Percentiles rank a stretch among this genome's conserved stretches.
These are phyloP conservation scores for Cyberlindnera mississippiensis DNA, from an alignment of 805 yeast genomes.

Conservation along the genomic window DNA sequence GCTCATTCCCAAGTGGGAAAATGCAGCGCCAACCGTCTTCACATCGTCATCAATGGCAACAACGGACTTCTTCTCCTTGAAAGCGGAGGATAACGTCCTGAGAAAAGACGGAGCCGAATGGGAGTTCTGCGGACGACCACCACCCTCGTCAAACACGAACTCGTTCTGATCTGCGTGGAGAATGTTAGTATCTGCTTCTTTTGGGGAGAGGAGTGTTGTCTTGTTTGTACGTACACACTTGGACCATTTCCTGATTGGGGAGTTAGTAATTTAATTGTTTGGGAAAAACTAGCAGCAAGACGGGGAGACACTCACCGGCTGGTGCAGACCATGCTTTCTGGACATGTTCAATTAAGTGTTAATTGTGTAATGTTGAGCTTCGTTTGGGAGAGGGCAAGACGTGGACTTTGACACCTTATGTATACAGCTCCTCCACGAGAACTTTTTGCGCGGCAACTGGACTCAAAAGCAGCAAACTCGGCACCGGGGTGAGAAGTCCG, in stretches of 20 bases:
- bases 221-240: constrained; percentile 26
- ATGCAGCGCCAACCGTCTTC: constrained; percentile 51
- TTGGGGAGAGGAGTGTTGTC: background rate
- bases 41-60: constrained; percentile 30
- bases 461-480: background rate
- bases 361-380: too few relatives aligned
- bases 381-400: too few relatives aligned
- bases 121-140: constrained; percentile 63
- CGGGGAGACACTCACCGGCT: background rate
- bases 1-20: constrained; percentile 48
- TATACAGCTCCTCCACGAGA: background rate
- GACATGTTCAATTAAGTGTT: background rate
- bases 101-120: constrained; percentile 33
- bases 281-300: too few relatives aligned
- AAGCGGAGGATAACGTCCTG: constrained; percentile 24
- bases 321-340: background rate
- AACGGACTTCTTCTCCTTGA: constrained; percentile 29
- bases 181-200: constrained; percentile 1
- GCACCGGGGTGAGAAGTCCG: too few relatives aligned
- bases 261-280: background rate
- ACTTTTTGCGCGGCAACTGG: background rate
- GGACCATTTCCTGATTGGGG: constrained; percentile 36
- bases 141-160: constrained; percentile 63
- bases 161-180: constrained; percentile 39
- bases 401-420: too few relatives aligned